Base-by-base conservation (phyloP, 2,329 filamentous ascomycete species). In the Talaromyces piceae region DNA sequence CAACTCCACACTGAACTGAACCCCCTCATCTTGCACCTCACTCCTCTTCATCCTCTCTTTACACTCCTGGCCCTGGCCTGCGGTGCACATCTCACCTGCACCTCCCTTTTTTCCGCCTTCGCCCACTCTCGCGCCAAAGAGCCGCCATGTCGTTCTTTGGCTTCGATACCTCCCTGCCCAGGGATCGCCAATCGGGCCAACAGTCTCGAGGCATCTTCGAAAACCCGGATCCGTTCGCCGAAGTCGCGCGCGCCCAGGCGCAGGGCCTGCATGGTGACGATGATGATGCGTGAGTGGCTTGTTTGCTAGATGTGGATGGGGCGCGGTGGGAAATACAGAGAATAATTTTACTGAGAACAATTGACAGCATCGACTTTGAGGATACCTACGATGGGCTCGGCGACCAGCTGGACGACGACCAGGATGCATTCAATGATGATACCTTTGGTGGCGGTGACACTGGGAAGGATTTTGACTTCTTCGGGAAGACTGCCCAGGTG, bases 401-500 rank as follows among this genome's bases (percentile, higher is more conserved):
- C 51, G 87, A 95, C 64, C 83, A 87, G 68, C 83, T 98, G 30
- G 85, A 95, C 62, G 91, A 98, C 67, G 85, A 87, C 18, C 88
- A 91, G 63, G 93, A 98, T 75, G 89, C 81, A 47, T 89, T 96
- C 77, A 98, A 98, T 69, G 89, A 97, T 62, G 93, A 97, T 66
- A 98, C 93, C 2, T 98, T 98, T 66, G 88, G 81, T 54, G 71
- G 70, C 52, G 58, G 67, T 31, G 69, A 76, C 9, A 43, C 44
- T 20, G 91, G 91, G 64, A 94, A 88, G 67, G 91, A 98, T 69
- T 97, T 97, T 63, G 93, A 98, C 69, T 98, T 97, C 72, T 95
- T 94, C 58, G 91, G 91, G 37, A 84, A 88, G 63, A 98, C 93
- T 5, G 91, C 91, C 52, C 83, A 91, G 69, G 87, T 95, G 37